Percentiles rank a stretch among this genome's conserved stretches.
These are phyloP conservation scores for Davidsoniella australis DNA, from an alignment of 2,329 filamentous ascomycete species.

Conservation along the genomic window DNA sequence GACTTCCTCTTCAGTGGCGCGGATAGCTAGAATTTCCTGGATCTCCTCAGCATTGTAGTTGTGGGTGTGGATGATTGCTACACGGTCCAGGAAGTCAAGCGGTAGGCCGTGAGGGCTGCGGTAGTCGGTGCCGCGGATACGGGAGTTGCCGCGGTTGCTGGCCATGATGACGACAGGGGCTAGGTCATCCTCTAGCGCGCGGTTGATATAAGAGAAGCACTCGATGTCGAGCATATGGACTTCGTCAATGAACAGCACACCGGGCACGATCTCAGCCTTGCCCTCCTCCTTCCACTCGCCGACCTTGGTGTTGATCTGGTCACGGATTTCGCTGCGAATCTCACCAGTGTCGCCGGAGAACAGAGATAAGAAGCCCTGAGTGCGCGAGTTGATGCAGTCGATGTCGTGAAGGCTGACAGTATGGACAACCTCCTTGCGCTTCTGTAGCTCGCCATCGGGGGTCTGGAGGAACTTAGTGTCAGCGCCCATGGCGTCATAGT, in stretches of 20 bases:
- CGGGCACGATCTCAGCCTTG: conserved; percentile 94
- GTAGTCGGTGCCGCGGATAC: conserved; percentile 87
- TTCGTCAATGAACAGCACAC: conserved; percentile 95
- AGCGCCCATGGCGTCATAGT: conserved; percentile 98
- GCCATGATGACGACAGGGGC: conserved; percentile 99
- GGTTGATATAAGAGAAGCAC: conserved; percentile 97
- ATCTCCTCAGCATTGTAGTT: conserved; percentile 72
- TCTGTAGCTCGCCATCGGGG: conserved; percentile 91
- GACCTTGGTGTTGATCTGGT: conserved; percentile 98
- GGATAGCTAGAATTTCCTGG: conserved; percentile 77
- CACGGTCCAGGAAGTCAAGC: conserved; percentile 86
- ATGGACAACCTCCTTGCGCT: conserved; percentile 91
- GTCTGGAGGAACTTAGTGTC: conserved; percentile 98
- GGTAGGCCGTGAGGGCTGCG: conserved; percentile 84
- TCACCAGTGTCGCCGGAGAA: conserved; percentile 97
- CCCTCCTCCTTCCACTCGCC: conserved; percentile 99
- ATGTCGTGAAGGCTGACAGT: conserved; percentile 96
- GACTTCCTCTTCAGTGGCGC: conserved; percentile 90
- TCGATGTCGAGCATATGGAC: conserved; percentile 99
- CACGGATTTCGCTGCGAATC: conserved; percentile 89
- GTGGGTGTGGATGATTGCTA: conserved; percentile 91
- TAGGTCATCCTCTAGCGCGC: conserved; percentile 83
- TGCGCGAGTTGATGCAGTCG: conserved; percentile 96
- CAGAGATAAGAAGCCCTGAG: conserved; percentile 92
- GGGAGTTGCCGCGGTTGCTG: conserved; percentile 81